Evolutionary conservation across 163 green algal genomes (phyloP).

Genomic region (Trebouxiophyceae sp.): DNA sequence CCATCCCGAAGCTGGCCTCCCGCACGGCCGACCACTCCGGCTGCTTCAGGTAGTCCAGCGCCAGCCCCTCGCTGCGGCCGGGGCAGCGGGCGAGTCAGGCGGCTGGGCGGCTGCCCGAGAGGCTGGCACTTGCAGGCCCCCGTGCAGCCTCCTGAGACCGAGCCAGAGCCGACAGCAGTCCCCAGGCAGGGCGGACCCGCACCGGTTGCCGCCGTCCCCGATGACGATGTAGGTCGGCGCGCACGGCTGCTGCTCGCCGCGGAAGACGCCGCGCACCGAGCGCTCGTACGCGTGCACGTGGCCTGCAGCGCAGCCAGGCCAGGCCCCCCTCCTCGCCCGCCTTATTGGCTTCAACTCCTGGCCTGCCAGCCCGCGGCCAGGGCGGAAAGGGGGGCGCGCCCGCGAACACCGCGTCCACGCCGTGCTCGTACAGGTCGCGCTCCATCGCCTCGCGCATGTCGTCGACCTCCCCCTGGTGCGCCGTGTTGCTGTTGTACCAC

Average conservation of each 20-base stretch:
- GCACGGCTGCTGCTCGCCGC: not conserved
- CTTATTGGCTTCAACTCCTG: not conserved
- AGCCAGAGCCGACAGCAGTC: not conserved
- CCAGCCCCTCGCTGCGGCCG: conserved; percentile 46
- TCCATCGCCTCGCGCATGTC: conserved; percentile 39
- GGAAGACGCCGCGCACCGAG: conserved; percentile 1
- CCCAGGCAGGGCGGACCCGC: not conserved
- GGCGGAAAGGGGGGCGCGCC: conserved; percentile 5
- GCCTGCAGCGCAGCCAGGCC: conserved; percentile 23
- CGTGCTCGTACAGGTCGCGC: conserved; percentile 44
- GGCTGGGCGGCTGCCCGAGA: not conserved
- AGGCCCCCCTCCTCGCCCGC: not conserved
- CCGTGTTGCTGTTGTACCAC: conserved; percentile 60
- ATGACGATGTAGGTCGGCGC: conserved; percentile 44
- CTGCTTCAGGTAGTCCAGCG: conserved; percentile 23
- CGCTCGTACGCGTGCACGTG: conserved; percentile 80
- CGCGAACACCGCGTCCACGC: conserved; percentile 59
- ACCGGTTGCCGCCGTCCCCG: conserved; percentile 59
- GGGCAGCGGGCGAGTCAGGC: not conserved
- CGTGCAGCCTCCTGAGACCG: not conserved
- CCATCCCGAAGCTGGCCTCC: conserved; percentile 51
- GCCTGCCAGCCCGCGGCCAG: not conserved
- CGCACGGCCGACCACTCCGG: conserved; percentile 41
- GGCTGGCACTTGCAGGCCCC: not conserved
- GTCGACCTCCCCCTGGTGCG: conserved; percentile 50